A percentile compares a stretch with the other conserved stretches of the same genome.
Evolutionary conservation across 805 yeast genomes (phyloP).

Genomic region (Wickerhamiella brachini): DNA sequence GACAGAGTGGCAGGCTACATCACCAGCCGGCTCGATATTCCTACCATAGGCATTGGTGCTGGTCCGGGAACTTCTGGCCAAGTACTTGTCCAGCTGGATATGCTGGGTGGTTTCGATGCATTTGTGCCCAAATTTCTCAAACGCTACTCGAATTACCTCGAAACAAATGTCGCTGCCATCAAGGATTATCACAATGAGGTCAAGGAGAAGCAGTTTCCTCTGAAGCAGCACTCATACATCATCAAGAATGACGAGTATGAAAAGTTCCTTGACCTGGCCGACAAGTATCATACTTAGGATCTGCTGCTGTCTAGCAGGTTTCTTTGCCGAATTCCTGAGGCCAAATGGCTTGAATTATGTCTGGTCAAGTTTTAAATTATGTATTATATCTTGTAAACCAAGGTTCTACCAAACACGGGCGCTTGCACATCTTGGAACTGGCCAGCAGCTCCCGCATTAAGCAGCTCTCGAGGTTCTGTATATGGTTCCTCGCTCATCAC

Average conservation of each 20-base stretch:
- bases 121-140: slow-evolving; percentile 63
- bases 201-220: slow-evolving; percentile 42
- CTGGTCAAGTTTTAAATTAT: no score
- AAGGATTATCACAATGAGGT: slow-evolving; percentile 48
- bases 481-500: slow-evolving; percentile 78
- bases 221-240: slow-evolving; percentile 47
- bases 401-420: slow-evolving; percentile 68
- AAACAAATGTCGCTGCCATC: slow-evolving; percentile 38
- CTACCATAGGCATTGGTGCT: slow-evolving; percentile 94
- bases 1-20: slow-evolving; percentile 50
- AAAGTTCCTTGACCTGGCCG: slow-evolving; percentile 25
- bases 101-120: slow-evolving; percentile 51
- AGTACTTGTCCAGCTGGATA: slow-evolving; percentile 75
- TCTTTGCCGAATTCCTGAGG: no score
- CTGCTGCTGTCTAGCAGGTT: background rate
- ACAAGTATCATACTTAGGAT: background rate
- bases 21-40: slow-evolving; percentile 46
- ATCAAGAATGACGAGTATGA: slow-evolving; percentile 51
- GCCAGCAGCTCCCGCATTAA: slow-evolving; percentile 37
- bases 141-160: slow-evolving; percentile 41
- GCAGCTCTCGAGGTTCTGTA: slow-evolving; percentile 59
- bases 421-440: slow-evolving; percentile 35
- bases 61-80: slow-evolving; percentile 78
- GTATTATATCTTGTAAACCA: slow-evolving; percentile 24
- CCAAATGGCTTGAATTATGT: no score